Evolutionary conservation across 768 basidiomycete genomes (phyloP).

Genomic region (Trametes villosa): DNA sequence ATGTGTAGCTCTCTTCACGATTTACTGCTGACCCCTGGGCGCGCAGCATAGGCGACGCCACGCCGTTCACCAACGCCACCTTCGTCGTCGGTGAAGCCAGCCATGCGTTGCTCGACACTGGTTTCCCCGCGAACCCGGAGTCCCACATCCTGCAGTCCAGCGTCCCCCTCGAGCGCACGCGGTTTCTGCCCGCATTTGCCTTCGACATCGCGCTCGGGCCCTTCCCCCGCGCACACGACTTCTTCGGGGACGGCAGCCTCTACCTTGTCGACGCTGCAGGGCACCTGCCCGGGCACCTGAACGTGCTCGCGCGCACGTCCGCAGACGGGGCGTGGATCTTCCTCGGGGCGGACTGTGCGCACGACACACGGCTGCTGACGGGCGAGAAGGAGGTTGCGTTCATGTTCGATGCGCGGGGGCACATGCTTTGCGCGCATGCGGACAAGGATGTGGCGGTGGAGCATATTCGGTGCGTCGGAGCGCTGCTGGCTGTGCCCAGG

Average conservation of each 20-base stretch:
- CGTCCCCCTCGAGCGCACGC: constrained; percentile 24
- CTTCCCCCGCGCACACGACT: constrained; percentile 54
- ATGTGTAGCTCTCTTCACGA: background rate
- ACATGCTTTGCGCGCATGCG: constrained; percentile 45
- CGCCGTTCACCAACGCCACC: constrained; percentile 47
- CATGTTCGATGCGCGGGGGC: constrained; percentile 21
- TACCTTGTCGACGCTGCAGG: constrained; percentile 62
- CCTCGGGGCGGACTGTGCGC: constrained; percentile 59
- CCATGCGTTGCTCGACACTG: constrained; percentile 39
- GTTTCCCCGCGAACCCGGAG: constrained; percentile 47
- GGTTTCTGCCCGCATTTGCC: constrained; percentile 33
- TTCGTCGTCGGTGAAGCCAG: constrained; percentile 54
- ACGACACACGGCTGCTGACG: constrained; percentile 54
- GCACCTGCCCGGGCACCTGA: constrained; percentile 58
- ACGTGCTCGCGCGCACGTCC: constrained; percentile 57
- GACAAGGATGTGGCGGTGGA: constrained; percentile 47
- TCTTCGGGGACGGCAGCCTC: constrained; percentile 59
- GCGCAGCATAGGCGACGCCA: constrained; percentile 46
- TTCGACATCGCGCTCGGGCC: constrained; percentile 49
- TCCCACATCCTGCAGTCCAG: constrained; percentile 28
- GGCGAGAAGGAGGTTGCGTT: constrained; percentile 47
- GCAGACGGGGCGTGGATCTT: constrained; percentile 57
- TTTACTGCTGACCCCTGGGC: too few species aligned
- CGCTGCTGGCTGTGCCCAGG: constrained; percentile 41
- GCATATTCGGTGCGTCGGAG: constrained; percentile 45